phyloP scores from a whole-genome alignment of 2,329 filamentous ascomycete species.

The Neofusicoccum kwambonambiense region DNA sequence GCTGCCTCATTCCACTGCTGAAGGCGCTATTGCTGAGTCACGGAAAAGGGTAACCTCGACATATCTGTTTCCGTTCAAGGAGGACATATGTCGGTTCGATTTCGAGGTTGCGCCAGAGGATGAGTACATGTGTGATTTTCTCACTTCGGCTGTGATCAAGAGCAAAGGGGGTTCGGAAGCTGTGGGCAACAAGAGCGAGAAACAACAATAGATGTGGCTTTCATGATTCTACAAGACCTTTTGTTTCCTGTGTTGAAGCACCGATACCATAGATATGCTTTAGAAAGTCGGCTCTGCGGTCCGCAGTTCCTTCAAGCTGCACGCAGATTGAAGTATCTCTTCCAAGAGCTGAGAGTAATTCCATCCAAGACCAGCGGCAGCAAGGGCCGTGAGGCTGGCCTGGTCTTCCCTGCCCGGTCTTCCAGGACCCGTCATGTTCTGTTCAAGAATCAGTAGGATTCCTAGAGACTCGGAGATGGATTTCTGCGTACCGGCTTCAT shows the following conservation, averaged over 20 bases:
- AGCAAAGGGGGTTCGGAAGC: neutral
- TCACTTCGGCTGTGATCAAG: neutral
- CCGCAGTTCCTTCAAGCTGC: neutral
- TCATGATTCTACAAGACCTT: no score
- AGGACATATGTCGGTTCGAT: constrained; percentile 55
- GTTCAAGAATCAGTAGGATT: neutral
- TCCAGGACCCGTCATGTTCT: constrained; percentile 51
- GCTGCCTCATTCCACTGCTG: no score
- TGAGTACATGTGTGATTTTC: constrained; percentile 23
- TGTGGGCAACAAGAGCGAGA: neutral
- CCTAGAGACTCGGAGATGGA: neutral
- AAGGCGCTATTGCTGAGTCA: neutral
- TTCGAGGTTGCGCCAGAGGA: constrained; percentile 51
- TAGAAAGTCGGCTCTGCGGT: neutral
- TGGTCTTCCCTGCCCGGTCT: constrained; percentile 50
- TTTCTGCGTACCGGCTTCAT: constrained; percentile 49
- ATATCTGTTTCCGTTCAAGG: constrained; percentile 54
- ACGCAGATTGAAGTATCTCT: constrained; percentile 32
- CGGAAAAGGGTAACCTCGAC: constrained; percentile 50
- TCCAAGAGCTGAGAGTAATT: constrained; percentile 40
- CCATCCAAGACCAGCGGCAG: constrained; percentile 46
- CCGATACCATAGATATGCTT: neutral
- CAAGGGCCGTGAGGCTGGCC: constrained; percentile 46
- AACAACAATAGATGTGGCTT: neutral
- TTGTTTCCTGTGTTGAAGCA: no score